Evolutionary conservation across 192 early-diverging fungal species (phyloP), one percentile per base, ranked within the genome.

Genomic region (Chytriomyces sp.): DNA sequence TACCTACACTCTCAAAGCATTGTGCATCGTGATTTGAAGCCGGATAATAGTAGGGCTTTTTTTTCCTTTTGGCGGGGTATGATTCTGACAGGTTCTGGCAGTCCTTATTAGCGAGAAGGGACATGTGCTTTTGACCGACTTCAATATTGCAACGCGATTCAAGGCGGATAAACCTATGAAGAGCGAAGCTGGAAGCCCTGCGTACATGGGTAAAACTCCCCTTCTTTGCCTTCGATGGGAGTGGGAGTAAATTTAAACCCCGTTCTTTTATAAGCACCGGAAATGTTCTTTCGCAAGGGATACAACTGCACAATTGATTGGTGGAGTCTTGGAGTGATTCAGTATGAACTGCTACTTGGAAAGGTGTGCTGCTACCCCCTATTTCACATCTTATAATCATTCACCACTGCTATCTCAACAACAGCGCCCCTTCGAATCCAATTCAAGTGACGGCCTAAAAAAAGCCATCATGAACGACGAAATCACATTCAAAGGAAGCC

Each of bases 81-180:
- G 0, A 1, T 5, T 68, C 46, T 45, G n/a, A 35, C 69, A 67
- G 48, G 13, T 64, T 72, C 9, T 35, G 28, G 28, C 62, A 88
- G 89, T 95, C 5, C 77, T 96, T 9, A 82, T 96, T 16, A 90
- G 91, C 77, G 90, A 89, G 69, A 79, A 84, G 43, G 97, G 97
- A 11, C 95, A 98, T 81, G 93, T 91, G 11, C 92, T 93, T 69
- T 79, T 98, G 80, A 95, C 94, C 46, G 97, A 98, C 80, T 98
- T 98, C 76, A 98, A 98, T 82, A 96, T 98, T 81, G 96, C 96
- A 10, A 93, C 92, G 13, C 86, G 91, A 46, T 92, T 86, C 76
- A 85, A 86, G 49, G 82, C 83, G 7, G 83, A 86, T 8, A 91
- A 90, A 64, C 89, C 89, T 23, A 82, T 97, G 74, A 94, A 89